Evolutionary conservation across 208 protist genomes (phyloP).

Genomic region (Wallacemonas collosoma): DNA sequence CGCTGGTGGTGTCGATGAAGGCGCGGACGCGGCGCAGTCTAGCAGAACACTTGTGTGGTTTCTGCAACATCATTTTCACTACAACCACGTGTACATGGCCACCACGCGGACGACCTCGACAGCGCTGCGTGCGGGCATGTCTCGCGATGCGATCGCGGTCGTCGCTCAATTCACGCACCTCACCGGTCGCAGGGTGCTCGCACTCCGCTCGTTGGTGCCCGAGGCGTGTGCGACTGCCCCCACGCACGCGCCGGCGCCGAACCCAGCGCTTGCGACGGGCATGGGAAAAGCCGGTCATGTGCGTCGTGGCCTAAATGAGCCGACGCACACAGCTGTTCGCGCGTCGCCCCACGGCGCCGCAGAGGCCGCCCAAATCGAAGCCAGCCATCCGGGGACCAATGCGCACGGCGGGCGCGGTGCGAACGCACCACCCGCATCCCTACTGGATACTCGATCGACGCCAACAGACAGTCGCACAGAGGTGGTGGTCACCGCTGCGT

Average conservation of each 20-base stretch:
- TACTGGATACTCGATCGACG: not conserved
- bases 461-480: not conserved
- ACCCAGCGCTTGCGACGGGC: not conserved
- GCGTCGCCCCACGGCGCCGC: not conserved
- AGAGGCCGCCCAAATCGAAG: too few species aligned
- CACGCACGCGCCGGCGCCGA: too few species aligned
- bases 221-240: not conserved
- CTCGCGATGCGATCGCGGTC: slow-evolving; percentile 47
- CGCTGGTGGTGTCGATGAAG: not conserved
- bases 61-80: not conserved
- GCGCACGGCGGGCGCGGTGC: too few species aligned
- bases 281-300: slow-evolving; percentile 3
- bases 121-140: slow-evolving; percentile 7
- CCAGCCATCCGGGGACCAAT: too few species aligned
- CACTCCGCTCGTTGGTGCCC: slow-evolving; percentile 16
- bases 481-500: slow-evolving; percentile 30
- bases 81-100: slow-evolving; percentile 4
- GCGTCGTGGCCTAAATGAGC: not conserved
- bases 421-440: too few species aligned
- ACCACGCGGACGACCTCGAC: not conserved
- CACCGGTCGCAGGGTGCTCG: slow-evolving; percentile 48
- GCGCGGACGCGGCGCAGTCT: not conserved
- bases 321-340: not conserved
- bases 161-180: slow-evolving; percentile 43
- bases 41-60: slow-evolving; percentile 1